Percentiles rank a stretch among this genome's conserved stretches.
These are phyloP conservation scores for Rubus idaeus DNA, from an alignment of 306 rosid species.

Conservation along the genomic window DNA sequence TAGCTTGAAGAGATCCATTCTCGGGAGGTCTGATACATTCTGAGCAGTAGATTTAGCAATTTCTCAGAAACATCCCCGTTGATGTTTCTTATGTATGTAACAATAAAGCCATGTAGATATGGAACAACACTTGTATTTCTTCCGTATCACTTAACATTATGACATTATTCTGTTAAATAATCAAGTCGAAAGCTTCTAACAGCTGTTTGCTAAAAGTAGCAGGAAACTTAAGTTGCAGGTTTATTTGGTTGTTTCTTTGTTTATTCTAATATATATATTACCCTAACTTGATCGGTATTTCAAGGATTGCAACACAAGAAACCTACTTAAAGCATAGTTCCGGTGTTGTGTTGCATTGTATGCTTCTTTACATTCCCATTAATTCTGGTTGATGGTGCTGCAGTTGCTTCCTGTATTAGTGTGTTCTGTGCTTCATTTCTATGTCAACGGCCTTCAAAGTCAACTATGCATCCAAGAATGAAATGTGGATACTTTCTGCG, in stretches of 20 bases:
- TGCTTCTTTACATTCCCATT: neutral
- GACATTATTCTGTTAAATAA: neutral
- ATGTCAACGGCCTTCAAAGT: neutral
- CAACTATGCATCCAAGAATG: neutral
- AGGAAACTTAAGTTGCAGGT: neutral
- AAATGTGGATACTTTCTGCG: neutral
- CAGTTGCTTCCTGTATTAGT: neutral
- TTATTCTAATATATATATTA: neutral
- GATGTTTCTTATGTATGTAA: slow-evolving; percentile 30
- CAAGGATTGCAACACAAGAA: neutral
- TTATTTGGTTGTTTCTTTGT: neutral
- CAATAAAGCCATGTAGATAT: slow-evolving; percentile 28
- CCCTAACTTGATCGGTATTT: neutral
- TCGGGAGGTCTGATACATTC: slow-evolving; percentile 10
- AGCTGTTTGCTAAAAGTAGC: neutral
- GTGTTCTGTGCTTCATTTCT: neutral
- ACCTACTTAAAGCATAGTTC: neutral
- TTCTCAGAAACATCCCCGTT: slow-evolving; percentile 13
- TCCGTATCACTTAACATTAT: neutral
- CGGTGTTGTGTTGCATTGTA: neutral
- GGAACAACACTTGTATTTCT: neutral
- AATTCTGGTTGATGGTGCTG: neutral
- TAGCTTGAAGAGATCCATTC: slow-evolving; percentile 35
- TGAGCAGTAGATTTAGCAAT: slow-evolving; percentile 23
- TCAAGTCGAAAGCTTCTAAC: neutral